Base-by-base conservation (phyloP, 2,329 filamentous ascomycete genomes). In the Sporothrix pallida region DNA sequence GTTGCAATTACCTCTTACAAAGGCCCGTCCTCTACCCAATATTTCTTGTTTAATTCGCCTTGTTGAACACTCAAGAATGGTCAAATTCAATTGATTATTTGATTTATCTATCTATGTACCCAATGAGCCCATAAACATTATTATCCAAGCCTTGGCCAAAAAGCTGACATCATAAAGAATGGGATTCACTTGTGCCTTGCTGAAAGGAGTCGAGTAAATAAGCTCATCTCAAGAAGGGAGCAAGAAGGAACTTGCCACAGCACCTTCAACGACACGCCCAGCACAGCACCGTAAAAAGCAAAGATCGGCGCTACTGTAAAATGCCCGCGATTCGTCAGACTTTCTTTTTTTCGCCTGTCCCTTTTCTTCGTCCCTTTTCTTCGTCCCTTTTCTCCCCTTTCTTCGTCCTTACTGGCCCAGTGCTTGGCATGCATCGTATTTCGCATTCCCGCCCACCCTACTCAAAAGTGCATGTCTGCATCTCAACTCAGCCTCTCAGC, bases 391-490 rank as follows among this genome's bases (percentile, higher is more conserved):
- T 12, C 26, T 63, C 31, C 60, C 60, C 60, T 44, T 17, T 42
- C 58, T 4, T 42, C 26, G 23, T 23, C 9, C 26, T 26, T 15
- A 31, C 13, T 46, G n/a, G n/a, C n/a, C n/a, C 31, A 37, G n/a
- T n/a, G 48, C 44, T 26, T 67, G 62, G 37, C 62, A 46, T 46
- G 20, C n/a, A 46, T 48, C 42, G 62, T 67, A 67, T 67, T 67
- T 67, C 62, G 62, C 42, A 48, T 67, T 67, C 62, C 42, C n/a
- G 20, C 62, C 42, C n/a, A 63, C 58, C 58, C 31, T 44, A 42
- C 13, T n/a, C 31, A 17, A 9, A 6, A 17, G 10, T 26, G 56
- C 56, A 58, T 58, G 7, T 10, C n/a, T 20, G 23, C 20, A 56
- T 56, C 52, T 23, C 23, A 58, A 12, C 56, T 58, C 56, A 58